Evolutionary conservation across 768 basidiomycete genomes (phyloP).

Genomic region (Boletellus ananas): DNA sequence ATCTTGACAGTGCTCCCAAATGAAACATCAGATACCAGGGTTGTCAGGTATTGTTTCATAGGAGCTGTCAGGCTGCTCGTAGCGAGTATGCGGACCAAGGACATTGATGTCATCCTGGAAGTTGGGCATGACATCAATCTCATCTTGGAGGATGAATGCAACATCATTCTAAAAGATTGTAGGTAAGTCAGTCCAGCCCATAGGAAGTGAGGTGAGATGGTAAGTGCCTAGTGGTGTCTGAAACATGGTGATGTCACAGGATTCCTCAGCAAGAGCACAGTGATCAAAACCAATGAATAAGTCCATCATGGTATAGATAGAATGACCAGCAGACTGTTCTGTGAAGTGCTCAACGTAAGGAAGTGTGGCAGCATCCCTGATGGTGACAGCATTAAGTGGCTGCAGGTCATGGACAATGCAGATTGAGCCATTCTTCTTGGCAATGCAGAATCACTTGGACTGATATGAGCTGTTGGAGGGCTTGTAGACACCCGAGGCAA

Average conservation of each 20-base stretch:
- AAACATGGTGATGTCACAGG: constrained; percentile 42
- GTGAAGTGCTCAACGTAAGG: constrained; percentile 14
- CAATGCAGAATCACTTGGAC: constrained; percentile 38
- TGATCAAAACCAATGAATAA: constrained; percentile 2
- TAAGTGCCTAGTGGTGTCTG: constrained; percentile 37
- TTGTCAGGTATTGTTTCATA: constrained; percentile 14
- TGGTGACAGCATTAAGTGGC: constrained; percentile 16
- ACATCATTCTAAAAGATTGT: constrained; percentile 40
- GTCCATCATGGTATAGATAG: constrained; percentile 3
- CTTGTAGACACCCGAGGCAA: constrained; percentile 39
- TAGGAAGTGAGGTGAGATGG: constrained; percentile 33
- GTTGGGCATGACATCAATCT: constrained; percentile 35
- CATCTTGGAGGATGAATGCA: constrained; percentile 33
- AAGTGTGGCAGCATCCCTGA: constrained; percentile 8
- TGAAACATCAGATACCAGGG: constrained; percentile 5
- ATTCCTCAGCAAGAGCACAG: background rate
- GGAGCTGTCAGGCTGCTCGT: constrained; percentile 16
- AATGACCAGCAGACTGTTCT: constrained; percentile 9
- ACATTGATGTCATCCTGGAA: constrained; percentile 42
- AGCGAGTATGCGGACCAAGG: constrained; percentile 34
- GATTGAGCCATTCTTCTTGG: constrained; percentile 25
- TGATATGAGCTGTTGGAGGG: constrained; percentile 37
- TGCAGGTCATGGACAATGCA: constrained; percentile 24
- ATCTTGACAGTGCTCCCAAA: constrained; percentile 33
- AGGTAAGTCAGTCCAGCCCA: constrained; percentile 42